A percentile compares a stretch with the other conserved stretches of the same genome.
phyloP scores from a whole-genome alignment of 768 basidiomycete genomes.

The Trametopsis cervina region DNA sequence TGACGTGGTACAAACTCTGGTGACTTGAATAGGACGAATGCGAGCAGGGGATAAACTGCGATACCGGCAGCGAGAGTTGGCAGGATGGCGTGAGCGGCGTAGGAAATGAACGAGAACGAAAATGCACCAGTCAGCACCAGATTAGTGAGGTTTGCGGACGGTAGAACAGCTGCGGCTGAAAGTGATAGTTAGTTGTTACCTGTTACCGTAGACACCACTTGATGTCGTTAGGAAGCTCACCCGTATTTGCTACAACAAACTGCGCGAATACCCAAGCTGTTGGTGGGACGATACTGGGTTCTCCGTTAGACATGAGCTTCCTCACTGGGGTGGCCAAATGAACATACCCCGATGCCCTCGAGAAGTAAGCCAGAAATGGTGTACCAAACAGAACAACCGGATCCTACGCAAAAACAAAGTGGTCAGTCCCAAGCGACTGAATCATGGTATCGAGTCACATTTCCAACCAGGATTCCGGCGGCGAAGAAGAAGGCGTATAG shows the following conservation, averaged over 20 bases:
- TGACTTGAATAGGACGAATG: conserved; percentile 47
- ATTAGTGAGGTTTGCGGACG: conserved; percentile 92
- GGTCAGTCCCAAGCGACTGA: background rate
- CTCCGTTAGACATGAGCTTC: no score
- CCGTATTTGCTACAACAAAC: conserved; percentile 76
- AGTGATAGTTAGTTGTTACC: background rate
- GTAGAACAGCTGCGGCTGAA: conserved; percentile 44
- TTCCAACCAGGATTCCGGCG: conserved; percentile 78
- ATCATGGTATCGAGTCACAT: conserved; percentile 29
- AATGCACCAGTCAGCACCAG: conserved; percentile 90
- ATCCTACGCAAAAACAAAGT: conserved; percentile 38
- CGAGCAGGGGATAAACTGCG: conserved; percentile 55
- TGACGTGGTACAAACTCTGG: conserved; percentile 44
- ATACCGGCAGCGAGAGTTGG: conserved; percentile 65
- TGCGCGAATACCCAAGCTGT: conserved; percentile 68
- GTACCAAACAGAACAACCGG: conserved; percentile 91
- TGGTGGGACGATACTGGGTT: conserved; percentile 31
- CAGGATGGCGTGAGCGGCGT: conserved; percentile 77
- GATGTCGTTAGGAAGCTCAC: conserved; percentile 11
- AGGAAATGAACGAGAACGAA: conserved; percentile 65
- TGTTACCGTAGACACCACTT: conserved; percentile 28
- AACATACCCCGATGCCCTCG: conserved; percentile 46
- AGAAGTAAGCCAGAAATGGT: conserved; percentile 85
- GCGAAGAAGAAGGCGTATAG: conserved; percentile 81
- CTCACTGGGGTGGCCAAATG: no score